Conservation (phyloP, 257 asterid species). For the Rauvolfia tetraphylla region DNA sequence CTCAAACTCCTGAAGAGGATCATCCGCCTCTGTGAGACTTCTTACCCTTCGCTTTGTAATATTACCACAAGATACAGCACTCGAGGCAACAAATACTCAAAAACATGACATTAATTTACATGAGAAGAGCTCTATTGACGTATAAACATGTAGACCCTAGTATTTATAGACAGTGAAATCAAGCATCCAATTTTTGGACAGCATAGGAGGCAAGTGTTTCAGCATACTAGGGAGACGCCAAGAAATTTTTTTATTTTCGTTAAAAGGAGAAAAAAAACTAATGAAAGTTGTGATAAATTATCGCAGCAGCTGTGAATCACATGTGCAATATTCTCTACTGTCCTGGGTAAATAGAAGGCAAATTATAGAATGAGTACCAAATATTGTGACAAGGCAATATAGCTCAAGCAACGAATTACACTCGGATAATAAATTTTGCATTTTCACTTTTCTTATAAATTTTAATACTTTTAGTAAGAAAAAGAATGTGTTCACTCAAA, state of each 20-base stretch:
- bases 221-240: not conserved
- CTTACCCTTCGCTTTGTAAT: not conserved
- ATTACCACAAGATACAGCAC: not conserved
- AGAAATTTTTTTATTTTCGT: not conserved
- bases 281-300: not conserved
- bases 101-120: not conserved
- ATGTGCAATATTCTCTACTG: not conserved
- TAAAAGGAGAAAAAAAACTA: not conserved
- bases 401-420: no score
- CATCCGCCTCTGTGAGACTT: slow-evolving; percentile 71
- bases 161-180: not conserved
- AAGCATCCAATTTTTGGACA: not conserved
- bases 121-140: not conserved
- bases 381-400: no score
- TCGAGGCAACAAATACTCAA: not conserved
- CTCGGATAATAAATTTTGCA: no score
- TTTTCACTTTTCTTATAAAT: no score
- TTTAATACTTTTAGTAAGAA: no score
- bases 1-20: slow-evolving; percentile 74
- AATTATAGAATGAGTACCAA: no score
- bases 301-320: not conserved
- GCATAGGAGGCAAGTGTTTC: not conserved
- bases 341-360: no score
- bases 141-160: not conserved
- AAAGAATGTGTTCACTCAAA: no score